Evolutionary conservation across 352 stramenopile species (phyloP), one percentile per base, ranked within the genome.

Genomic region (Thraustochytrium sp.): DNA sequence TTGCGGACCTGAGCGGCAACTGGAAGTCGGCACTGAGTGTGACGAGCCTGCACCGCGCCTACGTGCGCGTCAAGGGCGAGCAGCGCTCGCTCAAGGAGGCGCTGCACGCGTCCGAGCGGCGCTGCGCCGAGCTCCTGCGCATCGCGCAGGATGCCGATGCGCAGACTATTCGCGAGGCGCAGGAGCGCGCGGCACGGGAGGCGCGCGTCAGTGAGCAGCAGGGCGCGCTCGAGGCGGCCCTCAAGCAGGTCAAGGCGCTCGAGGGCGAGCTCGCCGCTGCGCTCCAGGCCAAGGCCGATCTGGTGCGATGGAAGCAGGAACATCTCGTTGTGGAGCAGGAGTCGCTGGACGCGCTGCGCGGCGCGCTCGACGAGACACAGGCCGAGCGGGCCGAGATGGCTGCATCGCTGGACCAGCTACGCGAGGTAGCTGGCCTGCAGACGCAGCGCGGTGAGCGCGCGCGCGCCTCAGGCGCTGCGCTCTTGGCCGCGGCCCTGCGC

Each of bases 301-400:
- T 72, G 9, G 40, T 72, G 9, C 59, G 40, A 16, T 72, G 59
- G 59, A 72, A 72, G 40, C 59, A 72, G 40, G 36, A 72, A 31
- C 59, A 72, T 44, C 59, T 72, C 23, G 59, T 29, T 72, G 36
- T 72, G 9, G 59, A 72, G 40, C 59, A 72, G 26, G 59, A 72
- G 26, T 72, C 59, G 26, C 40, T 72, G 8, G 59, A 49, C 18
- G 59, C 59, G 11, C 40, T 72, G 23, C 59, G 59, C 9, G 59
- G 40, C 34, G 59, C 59, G 40, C 40, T 72, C 36, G 36, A 72
- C 26, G 59, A 72, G 59, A 49, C 59, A 21, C 13, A 11, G 9
- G 59, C 36, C 16, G 59, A 72, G 46, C 42, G 46, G 59, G 34
- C 59, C 26, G 26, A 55, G 11, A 72, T 72, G 59, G 59, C 34